Evolutionary conservation across 2,329 filamentous ascomycete genomes (phyloP), one percentile per base, ranked within the genome.

Genomic region (Fonsecaea pedrosoi): DNA sequence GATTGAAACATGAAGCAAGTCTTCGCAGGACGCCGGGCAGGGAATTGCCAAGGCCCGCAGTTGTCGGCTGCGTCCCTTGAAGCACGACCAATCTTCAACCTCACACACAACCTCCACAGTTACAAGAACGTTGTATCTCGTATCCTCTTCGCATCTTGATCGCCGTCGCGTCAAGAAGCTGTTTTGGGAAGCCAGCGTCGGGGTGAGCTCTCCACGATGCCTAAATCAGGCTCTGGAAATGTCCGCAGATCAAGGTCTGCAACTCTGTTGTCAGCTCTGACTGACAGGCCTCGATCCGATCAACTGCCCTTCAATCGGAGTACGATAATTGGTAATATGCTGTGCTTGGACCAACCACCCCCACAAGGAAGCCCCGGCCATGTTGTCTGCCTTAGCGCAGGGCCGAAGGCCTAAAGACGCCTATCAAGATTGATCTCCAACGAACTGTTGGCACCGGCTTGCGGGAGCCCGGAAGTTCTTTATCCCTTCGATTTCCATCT

Each of bases 321-420:
- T 13, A 12, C 5, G 12, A 15, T 15, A 42, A 1, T 25, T 2
- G 25, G 3, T 25, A 25, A 25, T 15, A 42, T n/a, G 13, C n/a
- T 42, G 13, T n/a, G 15, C 40, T n/a, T n/a, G 40, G 40, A 42
- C 35, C 35, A 18, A n/a, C 38, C 45, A 25, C 45, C 40, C 40
- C 40, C 40, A 50, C 45, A 50, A 25, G 15, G 9, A 12, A 50
- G 45, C n/a, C 25, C 18, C 13, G 45, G 45, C 45, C 45, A 50
- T 50, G 45, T 50, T 50, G 45, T 50, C 45, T 50, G 45, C 45
- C 42, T 8, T 50, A 50, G 45, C 18, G 45, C 12, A 50, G 25
- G 45, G 45, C 45, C 45, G 45, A 4, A 13, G 18, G 45, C 18
- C 18, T 4, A 30, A 30, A 3, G 21, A 50, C 8, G 45, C 45